These are phyloP conservation scores for Phytopythium sindhum DNA, from an alignment of 352 stramenopile genomes.

Conservation along the genomic window DNA sequence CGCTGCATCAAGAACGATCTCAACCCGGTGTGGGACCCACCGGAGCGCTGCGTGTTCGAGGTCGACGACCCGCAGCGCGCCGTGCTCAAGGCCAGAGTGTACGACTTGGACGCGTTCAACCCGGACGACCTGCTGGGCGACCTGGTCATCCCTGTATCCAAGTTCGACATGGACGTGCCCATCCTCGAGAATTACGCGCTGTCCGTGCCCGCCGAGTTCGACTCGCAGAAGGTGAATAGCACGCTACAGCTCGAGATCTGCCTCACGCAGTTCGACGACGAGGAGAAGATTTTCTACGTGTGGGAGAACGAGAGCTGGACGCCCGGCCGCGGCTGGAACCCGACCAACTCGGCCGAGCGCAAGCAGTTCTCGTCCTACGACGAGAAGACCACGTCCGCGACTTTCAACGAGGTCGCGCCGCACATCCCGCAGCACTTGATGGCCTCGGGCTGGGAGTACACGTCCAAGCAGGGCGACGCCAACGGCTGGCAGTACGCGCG, in stretches of 20 bases:
- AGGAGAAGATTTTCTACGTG: conserved; percentile 35
- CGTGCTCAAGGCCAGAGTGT: conserved; percentile 54
- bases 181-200: conserved; percentile 52
- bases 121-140: conserved; percentile 60
- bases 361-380: conserved; percentile 57
- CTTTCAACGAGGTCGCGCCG: conserved; percentile 44
- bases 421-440: conserved; percentile 31
- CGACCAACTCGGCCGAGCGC: conserved; percentile 39
- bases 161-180: conserved; percentile 39
- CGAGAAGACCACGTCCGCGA: conserved; percentile 34
- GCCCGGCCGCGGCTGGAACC: conserved; percentile 39
- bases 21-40: conserved; percentile 60
- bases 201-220: conserved; percentile 38
- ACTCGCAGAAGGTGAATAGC: conserved; percentile 37
- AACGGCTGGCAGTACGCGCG: conserved; percentile 69
- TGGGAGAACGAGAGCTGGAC: conserved; percentile 73
- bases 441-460: conserved; percentile 52
- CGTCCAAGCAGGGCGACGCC: conserved; percentile 37
- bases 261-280: conserved; percentile 32
- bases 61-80: conserved; percentile 35
- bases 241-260: conserved; percentile 59
- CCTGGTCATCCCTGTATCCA: conserved; percentile 47
- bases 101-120: conserved; percentile 65
- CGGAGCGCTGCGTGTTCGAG: conserved; percentile 60
- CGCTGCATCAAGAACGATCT: conserved; percentile 57